Conservation (phyloP, 73 alveolate species). For the Paramecium sexaurelia region DNA sequence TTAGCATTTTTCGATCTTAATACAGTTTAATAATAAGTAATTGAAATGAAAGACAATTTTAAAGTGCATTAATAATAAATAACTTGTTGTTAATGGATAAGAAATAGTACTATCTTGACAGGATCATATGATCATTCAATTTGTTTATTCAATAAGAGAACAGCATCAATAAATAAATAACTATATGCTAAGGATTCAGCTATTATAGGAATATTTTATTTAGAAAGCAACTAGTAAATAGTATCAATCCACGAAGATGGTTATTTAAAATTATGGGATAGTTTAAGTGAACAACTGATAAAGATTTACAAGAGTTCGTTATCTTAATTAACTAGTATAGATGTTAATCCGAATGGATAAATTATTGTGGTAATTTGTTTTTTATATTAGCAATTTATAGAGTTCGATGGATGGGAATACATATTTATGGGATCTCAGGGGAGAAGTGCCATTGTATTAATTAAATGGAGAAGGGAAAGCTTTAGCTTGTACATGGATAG, state of each 20-base stretch:
- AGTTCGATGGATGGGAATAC: conserved; percentile 49
- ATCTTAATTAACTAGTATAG: background rate
- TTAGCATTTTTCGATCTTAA: background rate
- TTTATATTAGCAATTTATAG: background rate
- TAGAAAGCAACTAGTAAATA: background rate
- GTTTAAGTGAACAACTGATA: background rate
- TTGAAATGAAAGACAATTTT: background rate
- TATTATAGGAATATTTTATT: background rate
- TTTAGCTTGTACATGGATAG: background rate
- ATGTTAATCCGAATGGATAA: background rate
- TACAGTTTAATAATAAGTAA: background rate
- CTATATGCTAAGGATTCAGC: conserved; percentile 27
- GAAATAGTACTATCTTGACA: background rate
- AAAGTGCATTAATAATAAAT: conserved; percentile 27
- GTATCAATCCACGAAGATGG: conserved; percentile 50
- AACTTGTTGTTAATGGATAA: conserved; percentile 16
- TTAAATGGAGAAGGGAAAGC: conserved; percentile 26
- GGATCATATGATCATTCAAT: conserved; percentile 51
- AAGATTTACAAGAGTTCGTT: background rate
- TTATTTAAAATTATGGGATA: conserved; percentile 38
- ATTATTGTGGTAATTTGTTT: background rate
- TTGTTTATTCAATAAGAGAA: background rate
- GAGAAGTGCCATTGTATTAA: background rate
- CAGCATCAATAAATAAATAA: background rate
- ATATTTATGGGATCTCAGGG: conserved; percentile 31